Evolutionary conservation across 257 asterid species (phyloP).

Genomic region (Henckelia pumila): DNA sequence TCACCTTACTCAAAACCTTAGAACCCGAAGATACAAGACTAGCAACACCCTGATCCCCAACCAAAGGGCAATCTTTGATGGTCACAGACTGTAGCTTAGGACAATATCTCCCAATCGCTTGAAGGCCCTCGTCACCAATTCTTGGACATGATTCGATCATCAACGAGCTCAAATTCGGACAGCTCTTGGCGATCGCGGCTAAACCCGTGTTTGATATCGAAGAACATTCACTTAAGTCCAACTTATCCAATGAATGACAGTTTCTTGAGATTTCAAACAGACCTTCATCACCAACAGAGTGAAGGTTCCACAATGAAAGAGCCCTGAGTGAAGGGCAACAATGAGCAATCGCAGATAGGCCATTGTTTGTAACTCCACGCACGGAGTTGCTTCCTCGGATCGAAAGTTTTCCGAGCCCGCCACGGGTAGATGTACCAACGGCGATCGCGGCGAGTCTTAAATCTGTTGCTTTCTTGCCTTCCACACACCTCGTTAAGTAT

Average conservation of each 20-base stretch:
- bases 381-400: constrained; percentile 61
- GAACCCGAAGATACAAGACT: constrained; percentile 54
- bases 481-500: constrained; percentile 77
- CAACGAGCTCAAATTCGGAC: constrained; percentile 57
- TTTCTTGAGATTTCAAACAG: constrained; percentile 72
- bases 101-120: constrained; percentile 59
- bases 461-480: constrained; percentile 92
- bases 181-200: constrained; percentile 59
- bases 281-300: constrained; percentile 70
- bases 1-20: constrained; percentile 54
- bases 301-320: constrained; percentile 77
- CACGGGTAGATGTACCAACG: constrained; percentile 83
- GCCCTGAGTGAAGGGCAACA: constrained; percentile 83
- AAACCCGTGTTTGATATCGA: constrained; percentile 64
- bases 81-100: constrained; percentile 60
- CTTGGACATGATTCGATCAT: constrained; percentile 68
- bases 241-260: constrained; percentile 71
- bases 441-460: constrained; percentile 86
- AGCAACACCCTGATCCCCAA: constrained; percentile 83
- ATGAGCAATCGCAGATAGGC: constrained; percentile 71
- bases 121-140: constrained; percentile 68
- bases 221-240: constrained; percentile 77
- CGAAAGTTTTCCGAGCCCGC: constrained; percentile 90
- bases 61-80: constrained; percentile 67
- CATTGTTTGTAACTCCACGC: constrained; percentile 62